A percentile compares a stretch with the other conserved stretches of the same genome.
These are phyloP conservation scores for Schrenkiella parvula DNA, from an alignment of 345 rosid genomes.

Conservation along the genomic window DNA sequence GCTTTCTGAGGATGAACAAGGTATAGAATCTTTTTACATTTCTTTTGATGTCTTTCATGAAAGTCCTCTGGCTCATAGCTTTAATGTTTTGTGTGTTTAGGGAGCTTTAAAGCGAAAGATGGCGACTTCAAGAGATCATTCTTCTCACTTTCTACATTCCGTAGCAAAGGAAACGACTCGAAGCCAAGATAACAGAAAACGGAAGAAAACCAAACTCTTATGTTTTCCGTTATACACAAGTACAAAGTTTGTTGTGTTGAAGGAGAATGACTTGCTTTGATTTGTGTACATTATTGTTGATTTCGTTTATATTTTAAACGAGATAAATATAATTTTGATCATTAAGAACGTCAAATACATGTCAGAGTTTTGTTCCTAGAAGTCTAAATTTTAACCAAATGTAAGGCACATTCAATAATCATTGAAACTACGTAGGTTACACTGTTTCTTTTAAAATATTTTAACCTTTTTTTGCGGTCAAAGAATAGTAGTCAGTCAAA, in stretches of 20 bases:
- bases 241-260: conserved; percentile 3
- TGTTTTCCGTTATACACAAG: conserved; percentile 15
- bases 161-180: conserved; percentile 31
- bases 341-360: no score
- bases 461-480: no score
- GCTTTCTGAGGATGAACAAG: conserved; percentile 63
- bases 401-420: no score
- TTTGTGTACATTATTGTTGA: not conserved
- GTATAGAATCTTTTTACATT: not conserved
- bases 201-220: not conserved
- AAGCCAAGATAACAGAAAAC: conserved; percentile 25
- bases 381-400: no score
- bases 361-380: no score
- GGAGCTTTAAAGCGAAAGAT: conserved; percentile 72
- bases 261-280: not conserved
- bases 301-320: not conserved
- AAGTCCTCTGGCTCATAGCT: conserved; percentile 9
- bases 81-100: conserved; percentile 22
- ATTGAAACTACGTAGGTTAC: no score
- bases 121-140: conserved; percentile 48
- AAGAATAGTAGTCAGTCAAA: no score
- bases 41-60: not conserved
- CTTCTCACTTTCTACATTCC: conserved; percentile 37
- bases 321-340: not conserved
- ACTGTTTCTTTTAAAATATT: no score